Conservation (phyloP, 208 protist species). For the Entamoeba dispar region DNA sequence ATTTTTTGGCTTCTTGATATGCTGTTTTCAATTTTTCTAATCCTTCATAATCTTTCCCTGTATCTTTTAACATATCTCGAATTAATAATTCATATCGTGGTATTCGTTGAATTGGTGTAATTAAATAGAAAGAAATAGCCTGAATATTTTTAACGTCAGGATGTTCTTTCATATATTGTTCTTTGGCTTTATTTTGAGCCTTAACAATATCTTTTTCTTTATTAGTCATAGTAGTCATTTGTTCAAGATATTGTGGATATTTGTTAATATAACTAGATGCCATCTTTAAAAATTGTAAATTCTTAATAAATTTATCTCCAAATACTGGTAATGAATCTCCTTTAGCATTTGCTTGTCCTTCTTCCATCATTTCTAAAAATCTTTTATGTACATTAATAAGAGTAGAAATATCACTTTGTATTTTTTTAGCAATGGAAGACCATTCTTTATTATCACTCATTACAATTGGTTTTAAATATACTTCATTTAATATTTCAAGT, state of each 20-base stretch:
- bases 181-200: background rate
- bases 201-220: background rate
- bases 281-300: background rate
- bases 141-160: background rate
- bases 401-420: background rate
- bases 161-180: background rate
- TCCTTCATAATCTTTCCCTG: background rate
- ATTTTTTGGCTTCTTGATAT: background rate
- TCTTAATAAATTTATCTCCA: background rate
- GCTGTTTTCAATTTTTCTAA: background rate
- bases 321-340: background rate
- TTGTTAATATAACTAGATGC: background rate
- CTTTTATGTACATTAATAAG: background rate
- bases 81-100: background rate
- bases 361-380: background rate
- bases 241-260: background rate
- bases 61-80: background rate
- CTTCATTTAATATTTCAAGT: background rate
- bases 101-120: background rate
- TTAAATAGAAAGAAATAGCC: background rate
- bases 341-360: background rate
- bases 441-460: background rate
- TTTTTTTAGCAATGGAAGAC: background rate
- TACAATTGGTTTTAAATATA: background rate
- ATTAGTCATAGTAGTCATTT: background rate